Conservation (phyloP, 1,139 yeast species). For the Lodderomyces parapsilosis region DNA sequence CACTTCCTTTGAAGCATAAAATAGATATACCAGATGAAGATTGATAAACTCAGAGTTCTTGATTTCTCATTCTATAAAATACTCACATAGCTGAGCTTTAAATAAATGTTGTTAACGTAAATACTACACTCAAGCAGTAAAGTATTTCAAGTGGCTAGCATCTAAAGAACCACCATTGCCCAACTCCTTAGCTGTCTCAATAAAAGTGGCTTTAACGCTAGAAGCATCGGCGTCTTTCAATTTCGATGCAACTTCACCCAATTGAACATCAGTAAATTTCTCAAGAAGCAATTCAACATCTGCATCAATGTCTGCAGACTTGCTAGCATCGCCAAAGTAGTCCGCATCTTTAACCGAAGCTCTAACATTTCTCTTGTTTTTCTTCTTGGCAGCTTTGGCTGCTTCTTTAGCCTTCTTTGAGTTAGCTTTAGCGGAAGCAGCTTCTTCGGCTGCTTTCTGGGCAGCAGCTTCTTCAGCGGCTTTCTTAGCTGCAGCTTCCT, state of each 20-base stretch:
- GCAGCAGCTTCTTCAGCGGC: slow-evolving; percentile 83
- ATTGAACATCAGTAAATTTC: slow-evolving; percentile 71
- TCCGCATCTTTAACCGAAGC: slow-evolving; percentile 76
- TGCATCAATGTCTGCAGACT: slow-evolving; percentile 66
- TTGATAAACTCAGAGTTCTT: background rate
- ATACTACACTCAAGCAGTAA: slow-evolving; percentile 13
- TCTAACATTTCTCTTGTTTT: slow-evolving; percentile 94
- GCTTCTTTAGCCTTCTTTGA: slow-evolving; percentile 95
- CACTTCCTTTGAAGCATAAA: slow-evolving; percentile 45
- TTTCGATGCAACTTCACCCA: slow-evolving; percentile 67
- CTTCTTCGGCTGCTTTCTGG: slow-evolving; percentile 75
- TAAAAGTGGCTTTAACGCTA: slow-evolving; percentile 51
- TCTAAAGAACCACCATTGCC: slow-evolving; percentile 30
- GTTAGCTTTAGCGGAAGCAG: slow-evolving; percentile 62
- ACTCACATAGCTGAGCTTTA: background rate
- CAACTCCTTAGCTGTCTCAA: slow-evolving; percentile 47
- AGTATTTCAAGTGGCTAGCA: slow-evolving; percentile 38
- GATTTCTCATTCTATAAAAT: slow-evolving; percentile 1
- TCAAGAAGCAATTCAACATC: slow-evolving; percentile 82
- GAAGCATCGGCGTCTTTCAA: slow-evolving; percentile 52
- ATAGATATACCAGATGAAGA: slow-evolving; percentile 31
- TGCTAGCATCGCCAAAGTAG: slow-evolving; percentile 77
- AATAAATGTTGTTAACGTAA: background rate
- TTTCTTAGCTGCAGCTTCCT: slow-evolving; percentile 75
- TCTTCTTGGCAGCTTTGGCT: slow-evolving; percentile 95